These are phyloP conservation scores for Platanthera guangdongensis DNA, from an alignment of 106 monocot genomes.

Conservation along the genomic window DNA sequence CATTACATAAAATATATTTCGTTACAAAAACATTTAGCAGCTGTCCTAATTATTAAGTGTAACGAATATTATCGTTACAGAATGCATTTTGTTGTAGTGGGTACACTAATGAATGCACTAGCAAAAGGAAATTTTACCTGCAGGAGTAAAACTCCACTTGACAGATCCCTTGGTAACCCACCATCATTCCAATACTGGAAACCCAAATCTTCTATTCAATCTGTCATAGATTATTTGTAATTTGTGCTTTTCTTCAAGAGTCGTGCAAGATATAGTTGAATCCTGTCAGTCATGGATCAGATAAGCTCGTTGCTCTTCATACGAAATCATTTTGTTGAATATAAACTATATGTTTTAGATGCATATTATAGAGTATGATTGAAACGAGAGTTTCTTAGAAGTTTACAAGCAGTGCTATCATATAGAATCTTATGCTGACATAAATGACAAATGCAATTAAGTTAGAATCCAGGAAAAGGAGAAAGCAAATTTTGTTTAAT, in stretches of 20 bases:
- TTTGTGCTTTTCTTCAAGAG: conserved; percentile 28
- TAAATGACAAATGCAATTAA: not conserved
- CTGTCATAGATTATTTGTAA: conserved; percentile 17
- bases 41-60: too few species aligned
- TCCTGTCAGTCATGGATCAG: conserved; percentile 14
- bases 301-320: not conserved
- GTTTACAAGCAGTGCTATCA: not conserved
- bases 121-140: not conserved
- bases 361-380: not conserved
- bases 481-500: not conserved
- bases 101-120: too few species aligned
- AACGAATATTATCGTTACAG: too few species aligned
- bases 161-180: not conserved
- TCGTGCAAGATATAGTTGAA: conserved; percentile 11
- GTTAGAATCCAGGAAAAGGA: not conserved
- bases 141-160: not conserved
- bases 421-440: not conserved
- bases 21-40: too few species aligned
- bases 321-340: not conserved
- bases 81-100: too few species aligned
- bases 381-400: not conserved
- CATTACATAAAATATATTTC: too few species aligned
- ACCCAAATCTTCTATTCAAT: conserved; percentile 8
- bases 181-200: not conserved
- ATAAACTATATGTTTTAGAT: not conserved